Evolutionary conservation across 2,329 filamentous ascomycete species (phyloP).

Genomic region (Coleophoma cylindrospora): DNA sequence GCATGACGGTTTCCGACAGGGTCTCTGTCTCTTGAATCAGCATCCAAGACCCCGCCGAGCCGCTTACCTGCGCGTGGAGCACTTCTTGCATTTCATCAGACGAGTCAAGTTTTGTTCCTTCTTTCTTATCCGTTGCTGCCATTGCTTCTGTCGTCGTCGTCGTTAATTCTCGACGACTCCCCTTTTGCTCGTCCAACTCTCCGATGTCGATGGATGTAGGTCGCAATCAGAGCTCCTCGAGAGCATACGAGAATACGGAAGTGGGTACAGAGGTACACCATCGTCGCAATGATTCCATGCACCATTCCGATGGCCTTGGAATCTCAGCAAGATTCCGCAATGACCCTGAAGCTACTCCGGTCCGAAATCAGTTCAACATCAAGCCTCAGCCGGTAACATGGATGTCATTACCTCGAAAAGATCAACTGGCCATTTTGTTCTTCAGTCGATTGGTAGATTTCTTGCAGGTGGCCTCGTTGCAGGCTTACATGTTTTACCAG

Average conservation of each 20-base stretch:
- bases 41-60: too few species aligned
- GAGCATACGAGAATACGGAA: too few species aligned
- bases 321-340: background rate
- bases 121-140: too few species aligned
- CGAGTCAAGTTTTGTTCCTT: background rate
- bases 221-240: too few species aligned
- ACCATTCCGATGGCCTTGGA: background rate
- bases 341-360: background rate
- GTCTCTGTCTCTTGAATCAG: too few species aligned
- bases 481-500: constrained; percentile 68
- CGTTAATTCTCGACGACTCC: too few species aligned
- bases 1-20: too few species aligned
- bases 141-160: too few species aligned
- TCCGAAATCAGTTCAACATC: background rate
- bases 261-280: background rate
- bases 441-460: constrained; percentile 69
- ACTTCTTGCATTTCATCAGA: background rate
- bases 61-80: background rate
- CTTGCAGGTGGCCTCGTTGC: constrained; percentile 60
- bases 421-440: constrained; percentile 65
- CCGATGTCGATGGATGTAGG: too few species aligned
- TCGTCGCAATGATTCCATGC: background rate
- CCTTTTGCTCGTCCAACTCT: too few species aligned
- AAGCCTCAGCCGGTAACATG: constrained; percentile 51
- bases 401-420: constrained; percentile 65